Conservation (phyloP, 208 protist species). For the Trypanosoma theileri region DNA sequence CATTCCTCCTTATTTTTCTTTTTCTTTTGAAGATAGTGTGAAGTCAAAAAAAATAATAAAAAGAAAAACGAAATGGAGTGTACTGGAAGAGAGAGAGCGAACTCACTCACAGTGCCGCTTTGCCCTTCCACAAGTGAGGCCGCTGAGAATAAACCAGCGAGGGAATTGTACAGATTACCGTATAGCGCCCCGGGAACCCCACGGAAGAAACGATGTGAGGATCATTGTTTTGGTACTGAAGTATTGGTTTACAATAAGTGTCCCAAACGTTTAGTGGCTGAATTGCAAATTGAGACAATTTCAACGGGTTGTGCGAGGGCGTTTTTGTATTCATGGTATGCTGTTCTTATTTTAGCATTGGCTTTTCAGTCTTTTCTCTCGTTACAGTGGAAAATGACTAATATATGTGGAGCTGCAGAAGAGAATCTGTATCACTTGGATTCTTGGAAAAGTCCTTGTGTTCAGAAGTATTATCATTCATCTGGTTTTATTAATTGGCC, state of each 20-base stretch:
- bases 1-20: too few relatives aligned
- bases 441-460: slow-evolving; percentile 52
- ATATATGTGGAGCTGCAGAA: slow-evolving; percentile 50
- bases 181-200: too few relatives aligned
- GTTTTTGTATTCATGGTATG: slow-evolving; percentile 75
- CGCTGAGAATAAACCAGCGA: neutral
- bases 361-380: slow-evolving; percentile 51
- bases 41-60: neutral
- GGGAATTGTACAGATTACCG: too few relatives aligned
- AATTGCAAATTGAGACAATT: slow-evolving; percentile 80
- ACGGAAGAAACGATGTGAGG: too few relatives aligned
- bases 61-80: neutral
- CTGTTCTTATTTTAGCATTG: slow-evolving; percentile 50
- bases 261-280: slow-evolving; percentile 22
- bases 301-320: slow-evolving; percentile 43
- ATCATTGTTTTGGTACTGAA: neutral
- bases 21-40: neutral
- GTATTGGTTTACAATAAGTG: neutral
- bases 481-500: slow-evolving; percentile 4
- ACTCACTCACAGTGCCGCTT: neutral
- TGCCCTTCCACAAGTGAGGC: neutral
- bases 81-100: neutral
- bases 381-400: slow-evolving; percentile 65
- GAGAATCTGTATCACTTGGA: slow-evolving; percentile 44
- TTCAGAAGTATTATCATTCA: neutral